Conservation (phyloP, 768 basidiomycete genomes). For the Roridomyces roridus region DNA sequence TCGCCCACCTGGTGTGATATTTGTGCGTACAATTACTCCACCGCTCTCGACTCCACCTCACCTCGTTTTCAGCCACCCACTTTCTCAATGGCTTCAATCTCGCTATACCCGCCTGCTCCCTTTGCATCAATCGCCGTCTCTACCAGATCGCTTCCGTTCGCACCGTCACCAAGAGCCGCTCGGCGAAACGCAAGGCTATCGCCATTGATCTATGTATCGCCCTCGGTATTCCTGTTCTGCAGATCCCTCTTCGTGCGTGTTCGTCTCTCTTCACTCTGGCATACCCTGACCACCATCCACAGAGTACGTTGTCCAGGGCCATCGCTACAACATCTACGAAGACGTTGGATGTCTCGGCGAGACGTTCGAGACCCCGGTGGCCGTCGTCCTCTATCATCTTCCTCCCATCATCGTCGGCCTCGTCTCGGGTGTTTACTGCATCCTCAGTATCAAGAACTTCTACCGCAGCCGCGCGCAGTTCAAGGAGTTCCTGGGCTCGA, state of each 20-base stretch:
- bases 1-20: conserved; percentile 74
- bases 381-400: conserved; percentile 49
- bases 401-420: conserved; percentile 49
- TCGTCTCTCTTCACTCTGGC: too few relatives aligned
- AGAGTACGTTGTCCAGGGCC: conserved; percentile 61
- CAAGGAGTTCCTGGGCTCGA: conserved; percentile 44
- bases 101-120: conserved; percentile 58
- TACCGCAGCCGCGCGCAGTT: conserved; percentile 48
- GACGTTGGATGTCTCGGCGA: conserved; percentile 62
- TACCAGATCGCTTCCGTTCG: conserved; percentile 63
- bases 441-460: conserved; percentile 48
- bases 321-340: conserved; percentile 66
- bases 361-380: conserved; percentile 53
- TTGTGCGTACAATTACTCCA: conserved; percentile 36
- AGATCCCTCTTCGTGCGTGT: conserved; percentile 51
- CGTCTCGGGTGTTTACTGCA: conserved; percentile 44
- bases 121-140: conserved; percentile 69
- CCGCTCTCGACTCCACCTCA: too few relatives aligned
- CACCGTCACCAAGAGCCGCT: conserved; percentile 54
- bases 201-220: conserved; percentile 58
- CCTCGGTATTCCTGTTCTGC: conserved; percentile 57
- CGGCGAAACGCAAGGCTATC: conserved; percentile 58
- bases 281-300: background rate
- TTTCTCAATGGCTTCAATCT: conserved; percentile 51
- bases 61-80: conserved; percentile 40